phyloP scores from a whole-genome alignment of 257 asterid genomes.

The Voacanga thouarsii region DNA sequence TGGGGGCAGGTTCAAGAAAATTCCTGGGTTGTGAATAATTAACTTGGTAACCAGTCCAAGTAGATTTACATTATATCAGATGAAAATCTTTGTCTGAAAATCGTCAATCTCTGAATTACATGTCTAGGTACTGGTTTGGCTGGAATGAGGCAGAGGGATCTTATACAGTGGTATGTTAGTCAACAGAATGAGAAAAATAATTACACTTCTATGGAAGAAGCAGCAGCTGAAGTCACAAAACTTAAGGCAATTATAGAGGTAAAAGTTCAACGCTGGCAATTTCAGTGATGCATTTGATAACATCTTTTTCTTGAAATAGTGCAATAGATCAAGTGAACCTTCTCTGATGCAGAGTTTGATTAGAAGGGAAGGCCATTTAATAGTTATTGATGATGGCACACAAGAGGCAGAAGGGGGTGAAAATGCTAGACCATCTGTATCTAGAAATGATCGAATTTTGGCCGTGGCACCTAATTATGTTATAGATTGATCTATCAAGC shows the following conservation, averaged over 20 bases:
- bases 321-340: not conserved
- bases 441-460: conserved; percentile 78
- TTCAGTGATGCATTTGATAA: not conserved
- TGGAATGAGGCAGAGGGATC: conserved; percentile 88
- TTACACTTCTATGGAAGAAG: conserved; percentile 73
- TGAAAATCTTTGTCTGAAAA: not conserved
- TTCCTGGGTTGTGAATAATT: not conserved
- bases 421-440: conserved; percentile 38
- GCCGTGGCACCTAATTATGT: conserved; percentile 92
- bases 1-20: not conserved
- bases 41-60: not conserved
- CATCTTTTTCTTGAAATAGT: not conserved
- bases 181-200: conserved; percentile 80
- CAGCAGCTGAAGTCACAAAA: conserved; percentile 72
- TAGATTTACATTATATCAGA: not conserved
- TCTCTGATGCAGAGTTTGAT: conserved; percentile 65
- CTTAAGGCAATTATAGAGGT: conserved; percentile 79
- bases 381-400: conserved; percentile 83
- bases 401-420: conserved; percentile 51
- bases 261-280: not conserved
- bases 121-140: conserved; percentile 60
- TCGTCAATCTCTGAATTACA: not conserved
- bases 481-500: conserved; percentile 36
- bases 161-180: conserved; percentile 75
- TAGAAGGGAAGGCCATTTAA: conserved; percentile 82